Conservation (phyloP, 2,329 filamentous ascomycete species). For the Cryoendolithus antarcticus region DNA sequence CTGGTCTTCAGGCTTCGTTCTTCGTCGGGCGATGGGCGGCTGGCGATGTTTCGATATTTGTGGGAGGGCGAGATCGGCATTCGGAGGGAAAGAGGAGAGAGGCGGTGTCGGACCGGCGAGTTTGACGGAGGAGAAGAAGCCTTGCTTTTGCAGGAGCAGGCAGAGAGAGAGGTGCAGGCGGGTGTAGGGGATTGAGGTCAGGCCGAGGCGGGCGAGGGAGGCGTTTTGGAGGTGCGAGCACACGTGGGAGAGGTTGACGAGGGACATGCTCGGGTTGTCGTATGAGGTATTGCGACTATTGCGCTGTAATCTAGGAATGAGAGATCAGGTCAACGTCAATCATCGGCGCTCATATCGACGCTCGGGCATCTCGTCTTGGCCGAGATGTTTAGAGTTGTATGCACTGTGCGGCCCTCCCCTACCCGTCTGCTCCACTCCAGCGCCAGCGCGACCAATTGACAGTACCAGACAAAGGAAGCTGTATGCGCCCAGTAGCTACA, state of each 20-base stretch:
- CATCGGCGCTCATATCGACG: too few species aligned
- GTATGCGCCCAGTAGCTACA: slow-evolving; percentile 1
- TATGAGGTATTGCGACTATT: not conserved
- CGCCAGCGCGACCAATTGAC: too few species aligned
- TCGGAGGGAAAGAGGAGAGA: slow-evolving; percentile 19
- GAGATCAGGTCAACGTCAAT: too few species aligned
- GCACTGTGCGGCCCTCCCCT: too few species aligned
- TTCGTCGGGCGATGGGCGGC: slow-evolving; percentile 12
- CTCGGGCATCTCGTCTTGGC: too few species aligned
- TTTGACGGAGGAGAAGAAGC: slow-evolving; percentile 69
- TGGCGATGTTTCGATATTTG: slow-evolving; percentile 18
- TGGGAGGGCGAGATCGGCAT: slow-evolving; percentile 7
- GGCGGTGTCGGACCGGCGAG: slow-evolving; percentile 54
- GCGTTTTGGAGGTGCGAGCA: slow-evolving; percentile 90
- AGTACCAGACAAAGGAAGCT: slow-evolving; percentile 4
- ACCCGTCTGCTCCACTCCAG: too few species aligned
- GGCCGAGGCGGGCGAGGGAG: slow-evolving; percentile 65
- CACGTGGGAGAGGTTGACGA: slow-evolving; percentile 64
- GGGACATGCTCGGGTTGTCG: slow-evolving; percentile 43
- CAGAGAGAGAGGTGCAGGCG: slow-evolving; percentile 68
- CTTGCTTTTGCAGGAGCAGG: slow-evolving; percentile 67
- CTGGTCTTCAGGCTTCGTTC: slow-evolving; percentile 1
- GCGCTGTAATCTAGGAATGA: not conserved
- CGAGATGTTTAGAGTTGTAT: too few species aligned
- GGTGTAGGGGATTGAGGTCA: slow-evolving; percentile 70